phyloP scores from a whole-genome alignment of 179 eudicot genomes.

The Heliamphora pulchella region DNA sequence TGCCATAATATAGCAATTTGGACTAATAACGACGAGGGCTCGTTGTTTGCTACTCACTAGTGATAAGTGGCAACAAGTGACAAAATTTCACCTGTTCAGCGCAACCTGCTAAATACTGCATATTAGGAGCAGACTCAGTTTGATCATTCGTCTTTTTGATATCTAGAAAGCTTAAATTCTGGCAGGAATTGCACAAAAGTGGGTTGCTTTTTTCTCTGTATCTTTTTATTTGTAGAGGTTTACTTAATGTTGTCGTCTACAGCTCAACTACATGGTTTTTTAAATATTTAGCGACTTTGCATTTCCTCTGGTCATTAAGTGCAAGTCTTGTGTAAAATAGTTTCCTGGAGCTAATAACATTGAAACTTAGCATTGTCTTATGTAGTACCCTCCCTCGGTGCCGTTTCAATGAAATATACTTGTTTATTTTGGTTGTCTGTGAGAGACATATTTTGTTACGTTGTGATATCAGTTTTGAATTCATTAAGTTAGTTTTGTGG shows the following conservation, averaged over 20 bases:
- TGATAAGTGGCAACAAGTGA: not conserved
- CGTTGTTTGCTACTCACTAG: not conserved
- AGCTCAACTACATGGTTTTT: too few species aligned
- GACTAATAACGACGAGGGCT: not conserved
- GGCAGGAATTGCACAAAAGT: not conserved
- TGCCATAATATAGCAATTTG: not conserved
- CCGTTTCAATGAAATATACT: not conserved
- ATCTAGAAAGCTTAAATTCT: not conserved
- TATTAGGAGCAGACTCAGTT: not conserved
- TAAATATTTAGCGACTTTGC: not conserved
- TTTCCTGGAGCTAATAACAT: not conserved
- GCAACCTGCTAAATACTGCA: not conserved
- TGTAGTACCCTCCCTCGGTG: not conserved
- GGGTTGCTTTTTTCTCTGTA: not conserved
- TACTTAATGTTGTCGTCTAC: not conserved
- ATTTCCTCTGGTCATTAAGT: not conserved
- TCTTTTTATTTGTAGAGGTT: not conserved
- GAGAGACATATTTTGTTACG: not conserved
- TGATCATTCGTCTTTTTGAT: not conserved
- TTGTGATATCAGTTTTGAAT: not conserved
- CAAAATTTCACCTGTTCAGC: not conserved
- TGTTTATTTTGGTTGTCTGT: not conserved
- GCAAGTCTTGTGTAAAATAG: not conserved
- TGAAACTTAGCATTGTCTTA: not conserved
- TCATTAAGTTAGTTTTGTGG: constrained; percentile 14